Conservation (phyloP, 192 early-diverging fungal species). For the Gonapodya prolifera region DNA sequence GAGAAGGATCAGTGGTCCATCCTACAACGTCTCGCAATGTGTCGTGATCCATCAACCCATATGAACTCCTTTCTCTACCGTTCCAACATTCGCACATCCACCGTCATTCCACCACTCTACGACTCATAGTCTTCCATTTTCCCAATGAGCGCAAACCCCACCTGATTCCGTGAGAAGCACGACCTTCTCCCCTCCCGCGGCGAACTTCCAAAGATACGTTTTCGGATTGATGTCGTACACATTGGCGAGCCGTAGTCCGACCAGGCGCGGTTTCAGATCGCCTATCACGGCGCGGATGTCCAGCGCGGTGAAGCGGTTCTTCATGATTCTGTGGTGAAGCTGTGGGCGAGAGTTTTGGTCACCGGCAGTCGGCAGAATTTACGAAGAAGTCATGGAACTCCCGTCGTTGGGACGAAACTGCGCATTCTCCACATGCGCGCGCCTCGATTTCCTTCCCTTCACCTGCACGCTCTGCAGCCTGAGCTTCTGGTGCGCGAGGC, state of each 20-base stretch:
- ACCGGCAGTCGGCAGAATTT: not conserved
- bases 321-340: slow-evolving; percentile 25
- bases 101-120: too few species aligned
- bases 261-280: slow-evolving; percentile 49
- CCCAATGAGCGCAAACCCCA: not conserved
- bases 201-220: slow-evolving; percentile 88
- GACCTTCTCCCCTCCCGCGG: too few species aligned
- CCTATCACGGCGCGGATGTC: slow-evolving; percentile 75
- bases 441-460: not conserved
- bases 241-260: slow-evolving; percentile 83
- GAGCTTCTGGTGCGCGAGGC: not conserved
- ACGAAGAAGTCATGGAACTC: not conserved
- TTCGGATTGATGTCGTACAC: slow-evolving; percentile 87
- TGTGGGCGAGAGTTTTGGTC: not conserved
- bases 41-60: too few species aligned
- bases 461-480: not conserved
- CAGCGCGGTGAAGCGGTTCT: slow-evolving; percentile 78
- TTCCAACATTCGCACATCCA: too few species aligned
- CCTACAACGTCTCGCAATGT: too few species aligned
- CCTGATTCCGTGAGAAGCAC: too few species aligned
- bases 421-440: not conserved
- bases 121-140: not conserved
- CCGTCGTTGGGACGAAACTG: not conserved
- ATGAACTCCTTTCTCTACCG: too few species aligned
- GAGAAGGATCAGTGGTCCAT: not conserved